Conservation (phyloP, 148 eudicot species). For the Pouteria glomerata region DNA sequence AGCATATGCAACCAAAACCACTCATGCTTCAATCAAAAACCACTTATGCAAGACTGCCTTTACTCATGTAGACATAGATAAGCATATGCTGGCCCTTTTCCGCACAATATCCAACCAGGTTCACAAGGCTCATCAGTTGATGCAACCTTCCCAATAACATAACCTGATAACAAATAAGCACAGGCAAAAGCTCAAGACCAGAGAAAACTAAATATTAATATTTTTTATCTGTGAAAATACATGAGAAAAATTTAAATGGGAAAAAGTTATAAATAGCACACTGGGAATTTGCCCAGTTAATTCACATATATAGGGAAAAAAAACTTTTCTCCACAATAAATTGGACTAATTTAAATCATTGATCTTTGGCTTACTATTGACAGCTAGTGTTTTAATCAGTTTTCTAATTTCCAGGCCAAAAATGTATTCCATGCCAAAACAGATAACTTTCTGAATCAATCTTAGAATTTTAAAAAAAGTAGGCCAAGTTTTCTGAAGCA, state of each 20-base stretch:
- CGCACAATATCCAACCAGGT: conserved; percentile 93
- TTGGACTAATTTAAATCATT: neutral
- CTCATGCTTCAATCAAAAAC: too few relatives aligned
- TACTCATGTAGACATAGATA: conserved; percentile 83
- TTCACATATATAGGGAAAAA: neutral
- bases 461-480: neutral
- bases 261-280: neutral
- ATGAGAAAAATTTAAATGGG: neutral
- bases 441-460: neutral
- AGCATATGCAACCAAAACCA: too few relatives aligned
- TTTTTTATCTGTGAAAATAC: neutral
- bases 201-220: neutral
- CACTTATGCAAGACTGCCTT: too few relatives aligned
- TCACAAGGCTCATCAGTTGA: conserved; percentile 94
- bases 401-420: neutral
- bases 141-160: conserved; percentile 86
- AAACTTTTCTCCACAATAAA: neutral
- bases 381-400: neutral
- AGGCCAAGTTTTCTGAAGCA: neutral
- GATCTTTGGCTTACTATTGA: too few relatives aligned
- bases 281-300: neutral
- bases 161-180: conserved; percentile 50
- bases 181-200: neutral
- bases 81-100: conserved; percentile 92
- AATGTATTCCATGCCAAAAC: neutral